phyloP scores from a whole-genome alignment of 495 filamentous ascomycete genomes.

The Bryoglossum gracile region DNA sequence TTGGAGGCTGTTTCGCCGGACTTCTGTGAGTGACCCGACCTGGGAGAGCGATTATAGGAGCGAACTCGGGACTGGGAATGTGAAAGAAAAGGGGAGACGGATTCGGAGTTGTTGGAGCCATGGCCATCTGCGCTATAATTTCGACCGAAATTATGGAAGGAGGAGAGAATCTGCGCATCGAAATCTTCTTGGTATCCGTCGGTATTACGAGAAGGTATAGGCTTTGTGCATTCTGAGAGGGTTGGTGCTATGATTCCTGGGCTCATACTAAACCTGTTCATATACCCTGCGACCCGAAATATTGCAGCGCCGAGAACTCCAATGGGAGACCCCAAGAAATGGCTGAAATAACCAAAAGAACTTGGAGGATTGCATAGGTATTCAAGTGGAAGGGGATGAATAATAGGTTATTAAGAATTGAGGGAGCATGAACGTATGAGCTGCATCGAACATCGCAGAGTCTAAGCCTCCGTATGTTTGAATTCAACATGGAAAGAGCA shows the following conservation, averaged over 20 bases:
- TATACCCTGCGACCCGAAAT: neutral
- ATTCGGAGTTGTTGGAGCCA: neutral
- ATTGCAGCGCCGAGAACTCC: slow-evolving; percentile 1
- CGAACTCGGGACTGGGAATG: neutral
- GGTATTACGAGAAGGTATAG: no score
- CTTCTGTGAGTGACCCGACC: neutral
- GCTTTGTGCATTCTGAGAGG: no score
- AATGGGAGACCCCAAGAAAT: slow-evolving; percentile 1
- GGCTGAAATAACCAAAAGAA: slow-evolving; percentile 3
- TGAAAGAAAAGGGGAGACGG: neutral
- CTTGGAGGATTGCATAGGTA: slow-evolving; percentile 4
- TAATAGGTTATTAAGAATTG: no score
- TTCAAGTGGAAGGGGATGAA: no score
- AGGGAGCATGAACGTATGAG: no score
- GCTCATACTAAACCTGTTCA: neutral
- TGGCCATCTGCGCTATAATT: neutral
- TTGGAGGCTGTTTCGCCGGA: neutral
- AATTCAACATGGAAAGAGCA: no score
- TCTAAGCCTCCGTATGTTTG: no score
- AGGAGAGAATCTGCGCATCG: neutral
- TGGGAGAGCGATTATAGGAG: neutral
- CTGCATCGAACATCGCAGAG: no score
- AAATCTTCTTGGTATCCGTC: no score
- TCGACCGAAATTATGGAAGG: no score
- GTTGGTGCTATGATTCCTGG: neutral